These are phyloP conservation scores for Pythium diclinum DNA, from an alignment of 352 stramenopile species.

Conservation along the genomic window DNA sequence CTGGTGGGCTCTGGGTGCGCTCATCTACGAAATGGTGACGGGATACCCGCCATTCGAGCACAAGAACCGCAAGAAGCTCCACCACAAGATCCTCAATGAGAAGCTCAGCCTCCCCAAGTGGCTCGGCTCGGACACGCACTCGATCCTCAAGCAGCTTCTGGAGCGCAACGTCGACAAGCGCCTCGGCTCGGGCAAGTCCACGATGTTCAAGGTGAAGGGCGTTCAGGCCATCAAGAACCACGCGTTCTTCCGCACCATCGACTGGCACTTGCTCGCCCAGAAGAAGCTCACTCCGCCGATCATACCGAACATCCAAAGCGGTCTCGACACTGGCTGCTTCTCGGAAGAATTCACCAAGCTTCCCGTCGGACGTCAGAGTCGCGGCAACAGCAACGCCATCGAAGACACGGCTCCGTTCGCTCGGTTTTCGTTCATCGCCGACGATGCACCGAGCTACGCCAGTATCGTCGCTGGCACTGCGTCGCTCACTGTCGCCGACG, in stretches of 20 bases:
- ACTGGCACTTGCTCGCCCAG: conserved; percentile 92
- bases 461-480: conserved; percentile 34
- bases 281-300: conserved; percentile 91
- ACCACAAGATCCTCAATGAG: conserved; percentile 85
- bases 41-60: conserved; percentile 78
- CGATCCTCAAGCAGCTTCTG: conserved; percentile 95
- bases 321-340: conserved; percentile 93
- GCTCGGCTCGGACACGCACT: conserved; percentile 86
- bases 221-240: conserved; percentile 96
- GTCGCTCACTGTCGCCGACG: neutral
- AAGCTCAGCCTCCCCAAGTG: conserved; percentile 81
- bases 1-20: conserved; percentile 78
- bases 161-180: conserved; percentile 95
- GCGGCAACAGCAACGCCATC: conserved; percentile 34
- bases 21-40: conserved; percentile 88
- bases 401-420: conserved; percentile 55
- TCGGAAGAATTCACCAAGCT: conserved; percentile 89
- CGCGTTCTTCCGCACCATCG: conserved; percentile 91
- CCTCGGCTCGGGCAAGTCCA: conserved; percentile 92
- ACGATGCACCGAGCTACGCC: conserved; percentile 55
- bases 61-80: conserved; percentile 86
- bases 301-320: conserved; percentile 81
- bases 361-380: conserved; percentile 52
- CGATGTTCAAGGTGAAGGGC: conserved; percentile 98
- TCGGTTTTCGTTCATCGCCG: conserved; percentile 70